Evolutionary conservation across 2,329 filamentous ascomycete genomes (phyloP), one percentile per base, ranked within the genome.

Genomic region (Thielaviopsis ethacetica): DNA sequence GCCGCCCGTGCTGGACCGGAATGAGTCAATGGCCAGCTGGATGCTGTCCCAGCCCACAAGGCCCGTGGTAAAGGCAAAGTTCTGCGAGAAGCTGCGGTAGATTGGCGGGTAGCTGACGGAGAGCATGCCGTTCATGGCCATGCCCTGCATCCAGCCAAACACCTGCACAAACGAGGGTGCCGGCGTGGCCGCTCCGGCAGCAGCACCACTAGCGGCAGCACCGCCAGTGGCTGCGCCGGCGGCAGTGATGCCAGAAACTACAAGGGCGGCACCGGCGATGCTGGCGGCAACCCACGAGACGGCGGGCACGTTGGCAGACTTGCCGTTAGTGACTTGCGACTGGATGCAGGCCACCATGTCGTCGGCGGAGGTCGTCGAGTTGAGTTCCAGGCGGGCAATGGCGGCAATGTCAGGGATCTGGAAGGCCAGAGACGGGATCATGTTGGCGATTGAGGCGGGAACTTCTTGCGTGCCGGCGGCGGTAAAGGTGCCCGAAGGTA

Each of bases 51-150:
- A 96, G 6, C 86, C 81, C 59, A 97, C 77, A 60, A 97, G 73
- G 56, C 90, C 90, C 27, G 85, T 86, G 63, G 88, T 91, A 75
- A 96, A 97, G 53, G 78, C 91, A 70, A 98, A 97, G 73, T 97
- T 97, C 73, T 88, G 88, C 62, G 86, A 76, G 71, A 95, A 98
- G 69, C 84, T 91, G 65, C 84, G 82, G 73, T 97, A 97, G 44
- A 97, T 83, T 41, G 82, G 76, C 3, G 93, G 93, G 65, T 95
- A 90, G 65, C 84, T 81, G 65, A 94, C 91, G 61, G 88, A 94
- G 69, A 95, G 78, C 93, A 97, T 97, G 64, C 93, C 91, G 71
- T 93, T 96, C 75, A 93, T 86, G 27, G 93, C 90, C 77, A 97
- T 86, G 55, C 86, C 85, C 71, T 97, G 91, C 71, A 97, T 95